A percentile compares a stretch with the other conserved stretches of the same genome.
Conservation (phyloP, 352 stramenopile species). For the Phytophthora cactorum region DNA sequence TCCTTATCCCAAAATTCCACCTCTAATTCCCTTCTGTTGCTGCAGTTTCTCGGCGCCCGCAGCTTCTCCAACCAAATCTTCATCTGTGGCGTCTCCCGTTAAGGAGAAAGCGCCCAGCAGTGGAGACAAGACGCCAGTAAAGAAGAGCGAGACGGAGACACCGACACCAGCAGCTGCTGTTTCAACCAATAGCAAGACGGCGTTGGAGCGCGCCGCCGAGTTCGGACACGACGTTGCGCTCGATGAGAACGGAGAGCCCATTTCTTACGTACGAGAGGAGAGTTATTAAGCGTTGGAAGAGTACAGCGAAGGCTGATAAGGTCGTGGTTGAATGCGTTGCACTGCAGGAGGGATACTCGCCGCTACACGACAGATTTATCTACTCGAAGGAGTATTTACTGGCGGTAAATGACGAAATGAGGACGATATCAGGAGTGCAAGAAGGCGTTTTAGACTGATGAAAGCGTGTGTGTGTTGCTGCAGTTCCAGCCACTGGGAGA, state of each 20-base stretch:
- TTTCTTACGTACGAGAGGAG: conserved; percentile 40
- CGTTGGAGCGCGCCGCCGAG: conserved; percentile 18
- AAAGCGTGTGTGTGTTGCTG: background rate
- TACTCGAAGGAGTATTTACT: conserved; percentile 77
- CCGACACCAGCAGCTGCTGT: background rate
- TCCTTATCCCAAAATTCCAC: background rate
- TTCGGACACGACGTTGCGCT: conserved; percentile 25
- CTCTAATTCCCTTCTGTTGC: conserved; percentile 2
- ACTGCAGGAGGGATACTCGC: conserved; percentile 39
- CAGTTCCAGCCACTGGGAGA: conserved; percentile 71
- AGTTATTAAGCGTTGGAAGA: background rate
- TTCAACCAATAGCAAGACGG: conserved; percentile 22
- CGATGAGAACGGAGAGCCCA: conserved; percentile 33
- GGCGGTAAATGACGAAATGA: conserved; percentile 27
- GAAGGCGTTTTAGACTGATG: conserved; percentile 1
- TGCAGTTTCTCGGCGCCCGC: conserved; percentile 40
- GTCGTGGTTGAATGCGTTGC: conserved; percentile 2
- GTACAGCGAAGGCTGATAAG: conserved; percentile 1
- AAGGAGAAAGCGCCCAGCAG: conserved; percentile 17
- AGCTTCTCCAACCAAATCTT: conserved; percentile 28
- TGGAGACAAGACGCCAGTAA: background rate
- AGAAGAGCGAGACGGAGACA: conserved; percentile 16
- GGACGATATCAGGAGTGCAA: background rate
- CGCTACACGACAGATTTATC: conserved; percentile 45
- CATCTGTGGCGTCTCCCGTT: conserved; percentile 11